Percentiles rank a stretch among this genome's conserved stretches.
Evolutionary conservation across 2,329 filamentous ascomycete genomes (phyloP).

Genomic region (Macrophomina phaseolina): DNA sequence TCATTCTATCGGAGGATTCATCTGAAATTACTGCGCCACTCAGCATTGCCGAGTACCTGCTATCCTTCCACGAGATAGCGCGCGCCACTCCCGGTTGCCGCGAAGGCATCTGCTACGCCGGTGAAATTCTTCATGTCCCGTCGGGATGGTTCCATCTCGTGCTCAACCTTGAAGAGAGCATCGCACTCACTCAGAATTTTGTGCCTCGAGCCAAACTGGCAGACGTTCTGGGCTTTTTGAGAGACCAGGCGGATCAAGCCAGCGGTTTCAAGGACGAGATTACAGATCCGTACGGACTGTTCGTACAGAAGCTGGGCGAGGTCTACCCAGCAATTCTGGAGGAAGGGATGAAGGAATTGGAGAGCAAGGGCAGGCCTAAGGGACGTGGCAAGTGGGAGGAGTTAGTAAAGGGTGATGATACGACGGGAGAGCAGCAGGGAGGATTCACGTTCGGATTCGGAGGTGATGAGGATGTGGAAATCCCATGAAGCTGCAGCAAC

Average conservation of each 20-base stretch:
- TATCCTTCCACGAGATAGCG: slow-evolving; percentile 86
- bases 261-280: slow-evolving; percentile 81
- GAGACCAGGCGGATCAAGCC: slow-evolving; percentile 82
- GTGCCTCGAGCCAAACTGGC: slow-evolving; percentile 76
- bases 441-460: slow-evolving; percentile 69
- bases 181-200: slow-evolving; percentile 95
- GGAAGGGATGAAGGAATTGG: slow-evolving; percentile 68
- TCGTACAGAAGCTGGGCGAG: slow-evolving; percentile 70
- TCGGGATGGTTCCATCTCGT: slow-evolving; percentile 98
- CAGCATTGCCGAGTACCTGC: slow-evolving; percentile 95
- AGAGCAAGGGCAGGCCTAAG: slow-evolving; percentile 66
- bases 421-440: slow-evolving; percentile 46
- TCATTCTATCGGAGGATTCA: slow-evolving; percentile 86
- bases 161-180: slow-evolving; percentile 81
- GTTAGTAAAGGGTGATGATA: slow-evolving; percentile 65
- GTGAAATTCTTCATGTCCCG: slow-evolving; percentile 90
- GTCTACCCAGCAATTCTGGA: slow-evolving; percentile 69
- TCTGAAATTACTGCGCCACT: slow-evolving; percentile 93
- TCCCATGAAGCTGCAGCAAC: slow-evolving; percentile 42
- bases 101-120: slow-evolving; percentile 82
- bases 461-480: slow-evolving; percentile 56
- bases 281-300: slow-evolving; percentile 73
- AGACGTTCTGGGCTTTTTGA: slow-evolving; percentile 79
- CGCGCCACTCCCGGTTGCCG: slow-evolving; percentile 75
- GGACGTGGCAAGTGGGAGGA: slow-evolving; percentile 78